phyloP scores from a whole-genome alignment of 805 yeast genomes.

The Candida nemodendra region DNA sequence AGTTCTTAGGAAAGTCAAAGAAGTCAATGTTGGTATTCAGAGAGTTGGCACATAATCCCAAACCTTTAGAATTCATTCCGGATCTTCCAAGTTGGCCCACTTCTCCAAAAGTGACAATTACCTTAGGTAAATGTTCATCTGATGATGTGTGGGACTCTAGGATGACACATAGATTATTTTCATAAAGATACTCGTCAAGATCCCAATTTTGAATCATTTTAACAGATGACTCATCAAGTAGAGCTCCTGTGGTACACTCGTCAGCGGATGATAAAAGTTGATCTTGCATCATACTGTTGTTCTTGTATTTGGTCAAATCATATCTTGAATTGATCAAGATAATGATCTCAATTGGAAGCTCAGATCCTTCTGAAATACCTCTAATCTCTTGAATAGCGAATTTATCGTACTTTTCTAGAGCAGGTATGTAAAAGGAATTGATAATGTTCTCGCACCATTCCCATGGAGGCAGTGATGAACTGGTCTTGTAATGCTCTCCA shows the following conservation, averaged over 20 bases:
- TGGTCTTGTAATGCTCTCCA: constrained; percentile 9
- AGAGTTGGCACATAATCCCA: constrained; percentile 12
- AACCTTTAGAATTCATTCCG: constrained; percentile 13
- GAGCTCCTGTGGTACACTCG: constrained; percentile 10
- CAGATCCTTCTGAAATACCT: constrained; percentile 10
- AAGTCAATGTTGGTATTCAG: constrained; percentile 10
- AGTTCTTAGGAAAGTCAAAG: constrained; percentile 7
- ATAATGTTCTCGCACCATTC: constrained; percentile 11
- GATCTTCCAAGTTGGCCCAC: constrained; percentile 15
- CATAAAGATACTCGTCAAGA: constrained; percentile 9
- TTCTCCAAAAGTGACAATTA: constrained; percentile 11
- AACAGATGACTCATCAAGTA: constrained; percentile 8
- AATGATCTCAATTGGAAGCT: constrained; percentile 7
- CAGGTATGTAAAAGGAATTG: constrained; percentile 10
- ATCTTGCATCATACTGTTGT: constrained; percentile 6
- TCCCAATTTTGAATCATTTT: constrained; percentile 12
- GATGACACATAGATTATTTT: constrained; percentile 9
- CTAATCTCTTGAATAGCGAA: constrained; percentile 9
- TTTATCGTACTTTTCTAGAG: constrained; percentile 8
- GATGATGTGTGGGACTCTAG: constrained; percentile 8
- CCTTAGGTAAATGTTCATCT: constrained; percentile 7
- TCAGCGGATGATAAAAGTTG: constrained; percentile 6
- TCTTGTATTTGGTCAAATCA: constrained; percentile 11
- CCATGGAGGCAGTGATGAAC: constrained; percentile 11
- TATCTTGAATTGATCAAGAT: constrained; percentile 11